These are phyloP conservation scores for Biscogniauxia marginata DNA, from an alignment of 2,329 filamentous ascomycete species.

Conservation along the genomic window DNA sequence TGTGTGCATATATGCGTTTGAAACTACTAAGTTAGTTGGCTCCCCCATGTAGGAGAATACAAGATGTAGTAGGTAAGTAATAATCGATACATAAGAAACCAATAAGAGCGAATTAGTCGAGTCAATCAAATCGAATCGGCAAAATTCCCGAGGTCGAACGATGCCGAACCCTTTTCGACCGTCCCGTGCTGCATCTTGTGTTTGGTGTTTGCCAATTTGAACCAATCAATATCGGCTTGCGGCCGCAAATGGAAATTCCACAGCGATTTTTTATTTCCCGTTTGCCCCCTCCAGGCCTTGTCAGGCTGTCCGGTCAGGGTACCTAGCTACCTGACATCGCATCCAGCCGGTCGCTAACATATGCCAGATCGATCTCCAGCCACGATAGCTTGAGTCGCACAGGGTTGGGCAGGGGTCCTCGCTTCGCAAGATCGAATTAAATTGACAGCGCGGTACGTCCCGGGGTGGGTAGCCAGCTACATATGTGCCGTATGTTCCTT, in stretches of 20 bases:
- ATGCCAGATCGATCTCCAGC: background rate
- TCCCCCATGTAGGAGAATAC: too few species aligned
- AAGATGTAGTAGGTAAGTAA: too few species aligned
- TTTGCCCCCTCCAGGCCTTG: background rate
- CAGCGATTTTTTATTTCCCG: background rate
- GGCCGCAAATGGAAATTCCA: slow-evolving; percentile 28
- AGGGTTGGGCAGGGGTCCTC: background rate
- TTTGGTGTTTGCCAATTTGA: slow-evolving; percentile 1
- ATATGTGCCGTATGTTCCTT: background rate
- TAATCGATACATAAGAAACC: too few species aligned
- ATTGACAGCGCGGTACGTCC: background rate
- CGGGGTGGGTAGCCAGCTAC: background rate
- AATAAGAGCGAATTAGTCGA: background rate
- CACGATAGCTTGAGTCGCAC: background rate
- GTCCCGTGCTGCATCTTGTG: slow-evolving; percentile 12
- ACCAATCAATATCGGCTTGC: slow-evolving; percentile 27
- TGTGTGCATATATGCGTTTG: too few species aligned
- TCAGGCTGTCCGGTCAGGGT: background rate
- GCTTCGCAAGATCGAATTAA: background rate
- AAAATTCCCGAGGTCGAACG: slow-evolving; percentile 23
- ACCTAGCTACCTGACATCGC: background rate
- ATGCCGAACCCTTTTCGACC: too few species aligned
- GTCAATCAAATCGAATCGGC: slow-evolving; percentile 13
- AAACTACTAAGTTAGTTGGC: too few species aligned
- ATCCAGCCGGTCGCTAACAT: background rate